Base-by-base conservation (phyloP, 2,329 filamentous ascomycete genomes). In the Aspergillus carbonarius region DNA sequence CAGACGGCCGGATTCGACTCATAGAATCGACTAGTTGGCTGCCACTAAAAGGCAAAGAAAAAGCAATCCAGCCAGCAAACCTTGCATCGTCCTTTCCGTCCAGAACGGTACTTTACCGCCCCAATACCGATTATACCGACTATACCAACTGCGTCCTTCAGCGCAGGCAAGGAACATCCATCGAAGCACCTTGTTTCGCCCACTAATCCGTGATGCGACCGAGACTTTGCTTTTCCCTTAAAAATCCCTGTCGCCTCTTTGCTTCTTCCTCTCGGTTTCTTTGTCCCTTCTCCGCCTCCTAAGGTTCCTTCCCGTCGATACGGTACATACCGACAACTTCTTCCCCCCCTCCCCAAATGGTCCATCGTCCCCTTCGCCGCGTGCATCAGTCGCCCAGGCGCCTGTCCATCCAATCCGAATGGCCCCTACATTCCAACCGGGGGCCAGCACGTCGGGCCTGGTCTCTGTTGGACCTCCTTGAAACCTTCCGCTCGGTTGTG, bases 121-220 rank as follows among this genome's bases (percentile, higher is more conserved):
- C 12, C 25, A 37, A 13, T 23, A 18, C 23, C 23, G 23, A 23
- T 5, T 23, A 23, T 23, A 23, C 23, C 5, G 23, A 23, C 23
- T 23, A 23, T 23, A 23, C 10, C 18, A 17, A 37, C 32, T n/a
- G 17, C 18, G 13, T 39, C 23, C 23, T 13, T 17, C 50, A 32
- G 18, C 48, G 6, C 37, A 44, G 37, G 51, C 51, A 54, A 54
- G 51, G 51, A 54, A 54, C 51, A 30, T 34, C 37, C 27, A 44
- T 54, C 39, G 51, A 54, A 54, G 51, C 37, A 40, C 40, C 40
- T 42, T 18, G 51, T 44, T 53, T 40, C 32, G 23, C 37, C n/a
- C 39, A 40, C 35, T 27, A 39, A 13, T 27, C 40, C 23, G 18
- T 27, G 27, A 13, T 27, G 30, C 23, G 18, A 44, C 51, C 39